Conservation (phyloP, 2,329 filamentous ascomycete genomes). For the Microdochium bolleyi region DNA sequence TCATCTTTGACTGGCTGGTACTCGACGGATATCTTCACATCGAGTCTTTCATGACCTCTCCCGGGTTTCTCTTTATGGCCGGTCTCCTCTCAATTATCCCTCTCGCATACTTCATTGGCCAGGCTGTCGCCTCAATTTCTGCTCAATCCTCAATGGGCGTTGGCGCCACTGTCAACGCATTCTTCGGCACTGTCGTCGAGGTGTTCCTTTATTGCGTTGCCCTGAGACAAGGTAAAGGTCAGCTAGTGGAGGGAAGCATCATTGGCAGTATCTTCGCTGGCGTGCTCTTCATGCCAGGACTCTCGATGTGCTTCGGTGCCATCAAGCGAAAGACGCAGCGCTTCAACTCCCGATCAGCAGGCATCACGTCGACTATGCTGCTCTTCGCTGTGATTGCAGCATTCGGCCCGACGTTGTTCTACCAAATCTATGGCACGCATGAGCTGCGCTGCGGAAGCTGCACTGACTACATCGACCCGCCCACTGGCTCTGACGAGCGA, state of each 20-base stretch:
- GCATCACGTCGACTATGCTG: constrained; percentile 96
- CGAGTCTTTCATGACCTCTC: constrained; percentile 67
- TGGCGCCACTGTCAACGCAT: constrained; percentile 93
- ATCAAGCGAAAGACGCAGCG: constrained; percentile 97
- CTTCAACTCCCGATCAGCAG: constrained; percentile 93
- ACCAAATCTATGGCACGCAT: constrained; percentile 97
- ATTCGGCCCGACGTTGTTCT: constrained; percentile 93
- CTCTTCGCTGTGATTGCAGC: constrained; percentile 92
- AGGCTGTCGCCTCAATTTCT: constrained; percentile 96
- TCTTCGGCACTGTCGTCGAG: constrained; percentile 96
- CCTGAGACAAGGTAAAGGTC: constrained; percentile 82
- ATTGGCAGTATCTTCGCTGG: constrained; percentile 97
- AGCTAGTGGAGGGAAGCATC: constrained; percentile 91
- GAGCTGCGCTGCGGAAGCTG: constrained; percentile 78
- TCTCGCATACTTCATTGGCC: constrained; percentile 95
- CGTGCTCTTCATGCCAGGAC: constrained; percentile 84
- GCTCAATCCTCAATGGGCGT: constrained; percentile 98
- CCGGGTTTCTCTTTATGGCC: constrained; percentile 78
- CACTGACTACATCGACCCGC: constrained; percentile 34
- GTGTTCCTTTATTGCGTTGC: constrained; percentile 97
- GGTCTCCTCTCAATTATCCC: constrained; percentile 90
- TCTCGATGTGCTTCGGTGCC: constrained; percentile 98
- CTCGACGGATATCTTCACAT: constrained; percentile 62
- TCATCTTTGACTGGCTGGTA: constrained; percentile 87
- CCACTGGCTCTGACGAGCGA: constrained; percentile 33